These are phyloP conservation scores for Stipa capillata DNA, from an alignment of 176 grass and related monocot genomes.

Conservation along the genomic window DNA sequence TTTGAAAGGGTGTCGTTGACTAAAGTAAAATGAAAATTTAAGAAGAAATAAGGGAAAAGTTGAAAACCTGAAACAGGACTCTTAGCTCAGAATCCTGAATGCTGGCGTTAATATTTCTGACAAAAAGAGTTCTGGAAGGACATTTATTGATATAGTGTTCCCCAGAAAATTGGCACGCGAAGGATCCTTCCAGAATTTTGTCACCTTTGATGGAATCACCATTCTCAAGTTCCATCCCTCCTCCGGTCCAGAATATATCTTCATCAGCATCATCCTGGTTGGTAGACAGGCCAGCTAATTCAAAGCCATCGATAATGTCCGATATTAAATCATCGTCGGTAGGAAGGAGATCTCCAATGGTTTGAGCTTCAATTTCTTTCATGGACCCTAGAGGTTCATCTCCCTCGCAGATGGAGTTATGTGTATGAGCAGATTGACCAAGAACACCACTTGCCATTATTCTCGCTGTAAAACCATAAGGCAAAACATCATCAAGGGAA, in stretches of 20 bases:
- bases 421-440: conserved; percentile 32
- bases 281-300: conserved; percentile 27
- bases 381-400: conserved; percentile 60
- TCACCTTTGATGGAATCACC: conserved; percentile 30
- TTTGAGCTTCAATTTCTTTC: conserved; percentile 77
- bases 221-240: conserved; percentile 67
- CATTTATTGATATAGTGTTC: conserved; percentile 34
- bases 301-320: conserved; percentile 43
- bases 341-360: conserved; percentile 77
- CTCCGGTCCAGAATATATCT: conserved; percentile 72
- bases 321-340: conserved; percentile 68
- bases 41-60: background rate
- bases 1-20: background rate
- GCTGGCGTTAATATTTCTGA: conserved; percentile 48
- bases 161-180: conserved; percentile 27
- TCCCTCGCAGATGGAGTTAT: conserved; percentile 17
- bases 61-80: conserved; percentile 46
- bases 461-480: conserved; percentile 31
- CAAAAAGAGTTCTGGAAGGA: conserved; percentile 51
- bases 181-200: conserved; percentile 24
- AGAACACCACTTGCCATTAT: conserved; percentile 13
- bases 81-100: conserved; percentile 51
- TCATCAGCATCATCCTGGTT: conserved; percentile 57
- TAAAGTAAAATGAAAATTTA: background rate
- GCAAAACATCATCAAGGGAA: conserved; percentile 1